phyloP scores from a whole-genome alignment of 768 basidiomycete genomes.

The Hydnomerulius pinastri region DNA sequence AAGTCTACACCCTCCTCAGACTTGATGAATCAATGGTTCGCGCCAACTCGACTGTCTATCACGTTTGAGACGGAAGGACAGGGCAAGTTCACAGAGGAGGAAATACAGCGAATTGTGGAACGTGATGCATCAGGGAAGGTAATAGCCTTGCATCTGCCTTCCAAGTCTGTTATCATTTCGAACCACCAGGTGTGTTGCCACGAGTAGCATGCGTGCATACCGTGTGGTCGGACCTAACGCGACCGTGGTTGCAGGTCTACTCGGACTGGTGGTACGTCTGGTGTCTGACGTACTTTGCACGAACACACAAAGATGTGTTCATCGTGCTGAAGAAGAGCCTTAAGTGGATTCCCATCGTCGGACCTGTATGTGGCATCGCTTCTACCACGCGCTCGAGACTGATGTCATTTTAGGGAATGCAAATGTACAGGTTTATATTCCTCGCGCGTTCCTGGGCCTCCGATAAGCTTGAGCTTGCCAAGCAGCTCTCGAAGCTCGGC shows the following conservation, averaged over 20 bases:
- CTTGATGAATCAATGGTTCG: constrained; percentile 80
- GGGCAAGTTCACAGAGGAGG: constrained; percentile 61
- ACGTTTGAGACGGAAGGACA: constrained; percentile 73
- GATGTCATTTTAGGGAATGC: constrained; percentile 68
- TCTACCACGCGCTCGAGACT: constrained; percentile 4
- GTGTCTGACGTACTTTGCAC: constrained; percentile 75
- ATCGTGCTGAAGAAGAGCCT: constrained; percentile 94
- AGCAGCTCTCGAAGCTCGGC: constrained; percentile 68
- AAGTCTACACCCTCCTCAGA: constrained; percentile 43
- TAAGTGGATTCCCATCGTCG: constrained; percentile 82
- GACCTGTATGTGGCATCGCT: constrained; percentile 62
- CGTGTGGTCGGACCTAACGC: constrained; percentile 5
- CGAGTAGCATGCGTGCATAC: not conserved
- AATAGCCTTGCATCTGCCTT: constrained; percentile 66
- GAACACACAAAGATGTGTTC: constrained; percentile 70
- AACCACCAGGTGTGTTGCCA: constrained; percentile 80
- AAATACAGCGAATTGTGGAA: constrained; percentile 57
- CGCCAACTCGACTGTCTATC: constrained; percentile 69
- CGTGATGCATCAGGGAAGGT: constrained; percentile 59
- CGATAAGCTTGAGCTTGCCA: constrained; percentile 68
- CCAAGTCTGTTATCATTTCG: constrained; percentile 79
- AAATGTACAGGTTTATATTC: constrained; percentile 93
- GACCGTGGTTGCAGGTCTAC: constrained; percentile 51
- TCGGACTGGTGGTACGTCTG: constrained; percentile 90
- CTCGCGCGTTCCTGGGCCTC: constrained; percentile 89